A percentile compares a stretch with the other conserved stretches of the same genome.
phyloP scores from a whole-genome alignment of 805 yeast species.

The Danielia oregonensis region DNA sequence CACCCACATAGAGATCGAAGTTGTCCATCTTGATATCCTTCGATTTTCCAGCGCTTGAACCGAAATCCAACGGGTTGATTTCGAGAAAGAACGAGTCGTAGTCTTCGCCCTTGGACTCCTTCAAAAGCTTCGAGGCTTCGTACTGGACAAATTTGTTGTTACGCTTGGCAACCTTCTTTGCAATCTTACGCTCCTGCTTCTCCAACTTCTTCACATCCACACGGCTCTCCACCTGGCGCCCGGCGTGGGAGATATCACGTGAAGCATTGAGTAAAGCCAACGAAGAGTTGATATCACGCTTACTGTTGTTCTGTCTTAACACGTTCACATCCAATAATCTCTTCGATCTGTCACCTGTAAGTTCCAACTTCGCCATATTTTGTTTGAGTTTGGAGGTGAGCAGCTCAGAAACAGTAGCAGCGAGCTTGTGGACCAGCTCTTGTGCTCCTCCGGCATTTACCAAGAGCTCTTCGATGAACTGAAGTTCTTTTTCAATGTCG shows the following conservation, averaged over 20 bases:
- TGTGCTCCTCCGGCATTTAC: conserved; percentile 78
- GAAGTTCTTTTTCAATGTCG: conserved; percentile 63
- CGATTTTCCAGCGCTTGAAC: conserved; percentile 83
- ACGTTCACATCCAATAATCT: conserved; percentile 78
- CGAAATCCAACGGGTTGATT: conserved; percentile 91
- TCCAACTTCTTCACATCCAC: conserved; percentile 96
- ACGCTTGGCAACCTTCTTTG: conserved; percentile 92
- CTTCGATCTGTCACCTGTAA: conserved; percentile 85
- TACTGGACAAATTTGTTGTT: conserved; percentile 79
- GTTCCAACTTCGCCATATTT: conserved; percentile 67
- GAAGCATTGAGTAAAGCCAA: conserved; percentile 74
- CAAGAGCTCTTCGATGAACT: conserved; percentile 62
- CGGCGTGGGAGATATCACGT: conserved; percentile 85
- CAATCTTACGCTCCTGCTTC: conserved; percentile 95
- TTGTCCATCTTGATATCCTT: conserved; percentile 92
- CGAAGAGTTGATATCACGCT: conserved; percentile 71
- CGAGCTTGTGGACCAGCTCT: conserved; percentile 49
- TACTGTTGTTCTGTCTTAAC: conserved; percentile 50
- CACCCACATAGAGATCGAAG: conserved; percentile 93
- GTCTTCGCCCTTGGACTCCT: conserved; percentile 61
- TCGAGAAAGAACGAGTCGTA: conserved; percentile 94
- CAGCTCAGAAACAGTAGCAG: conserved; percentile 43
- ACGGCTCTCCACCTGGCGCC: conserved; percentile 86
- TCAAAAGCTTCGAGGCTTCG: conserved; percentile 89
- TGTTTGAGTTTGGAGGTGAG: conserved; percentile 54